Evolutionary conservation across 2,329 filamentous ascomycete species (phyloP), one percentile per base, ranked within the genome.

Genomic region (Exophiala oligosperma): DNA sequence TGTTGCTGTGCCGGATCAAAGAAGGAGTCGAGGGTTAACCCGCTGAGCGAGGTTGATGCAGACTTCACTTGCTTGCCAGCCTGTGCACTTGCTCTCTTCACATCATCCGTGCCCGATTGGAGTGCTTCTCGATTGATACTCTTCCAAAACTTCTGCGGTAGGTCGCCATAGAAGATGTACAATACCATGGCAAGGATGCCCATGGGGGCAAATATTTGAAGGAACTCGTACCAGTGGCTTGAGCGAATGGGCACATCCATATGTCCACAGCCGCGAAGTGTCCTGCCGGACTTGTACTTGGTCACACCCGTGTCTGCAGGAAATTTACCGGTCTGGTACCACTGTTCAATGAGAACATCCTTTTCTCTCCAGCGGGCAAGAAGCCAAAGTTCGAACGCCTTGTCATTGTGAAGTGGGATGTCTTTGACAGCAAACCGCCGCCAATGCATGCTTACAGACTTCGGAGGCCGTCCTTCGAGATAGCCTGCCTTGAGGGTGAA

Each of bases 361-460:
- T 96, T 96, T 71, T 93, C 90, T 59, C 88, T 84, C 91, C 91
- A 96, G 38, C 90, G 81, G 59, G 90, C 85, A 21, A 85, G 81
- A 28, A 95, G 79, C 91, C 91, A 96, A 4, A 80, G 67, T 48
- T 92, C 89, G 67, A 96, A 96, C 3, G 80, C 76, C 44, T 86
- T 81, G 7, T 80, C 77, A 65, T 85, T 82, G 26, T 89, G 80
- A 7, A 92, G 79, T 0, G 91, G 91, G 35, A 96, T 92, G 37
- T 90, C 84, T 40, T 81, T 81, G 14, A 94, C 71, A 26, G 81
- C 81, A 72, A 93, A 95, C 5, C 90, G 84, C 35, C 91, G 85
- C 89, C 91, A 96, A 74, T 92, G 88, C 77, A 96, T 91, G 73
- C 94, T 95, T 68, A 95, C 90, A 1, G 90, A 94, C 72, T 91